Conservation (phyloP, 2,329 filamentous ascomycete genomes). For the Tolypocladium ophioglossoides region DNA sequence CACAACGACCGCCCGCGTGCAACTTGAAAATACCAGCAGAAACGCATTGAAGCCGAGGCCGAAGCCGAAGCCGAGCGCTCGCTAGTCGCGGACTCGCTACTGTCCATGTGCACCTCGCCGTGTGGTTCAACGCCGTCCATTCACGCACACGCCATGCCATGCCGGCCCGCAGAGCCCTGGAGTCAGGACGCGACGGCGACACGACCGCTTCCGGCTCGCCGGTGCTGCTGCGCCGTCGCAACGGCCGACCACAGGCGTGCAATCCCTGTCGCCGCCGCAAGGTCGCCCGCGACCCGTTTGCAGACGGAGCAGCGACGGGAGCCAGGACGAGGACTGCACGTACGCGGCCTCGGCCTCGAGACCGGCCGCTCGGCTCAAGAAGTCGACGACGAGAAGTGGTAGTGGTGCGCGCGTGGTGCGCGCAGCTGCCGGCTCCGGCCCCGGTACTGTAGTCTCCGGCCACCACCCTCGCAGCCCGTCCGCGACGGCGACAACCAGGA, state of each 20-base stretch:
- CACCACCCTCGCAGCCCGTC: constrained; percentile 1
- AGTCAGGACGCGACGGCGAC: background rate
- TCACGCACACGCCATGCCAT: background rate
- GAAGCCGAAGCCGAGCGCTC: background rate
- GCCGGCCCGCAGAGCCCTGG: background rate
- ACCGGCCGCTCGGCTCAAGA: background rate
- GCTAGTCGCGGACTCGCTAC: too few species aligned
- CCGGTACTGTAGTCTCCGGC: background rate
- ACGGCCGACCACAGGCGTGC: constrained; percentile 1
- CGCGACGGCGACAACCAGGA: background rate
- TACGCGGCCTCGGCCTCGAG: background rate
- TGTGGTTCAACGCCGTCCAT: background rate
- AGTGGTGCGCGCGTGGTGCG: background rate
- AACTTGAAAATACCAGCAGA: background rate
- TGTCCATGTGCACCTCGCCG: background rate
- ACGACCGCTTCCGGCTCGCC: background rate
- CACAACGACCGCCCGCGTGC: background rate
- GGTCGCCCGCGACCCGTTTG: constrained; percentile 25
- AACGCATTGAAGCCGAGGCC: background rate
- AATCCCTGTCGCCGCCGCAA: constrained; percentile 6
- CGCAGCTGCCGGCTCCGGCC: background rate
- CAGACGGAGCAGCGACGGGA: constrained; percentile 15
- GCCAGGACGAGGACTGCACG: constrained; percentile 1
- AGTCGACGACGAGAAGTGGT: background rate
- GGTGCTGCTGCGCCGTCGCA: background rate